Evolutionary conservation across 495 filamentous ascomycete genomes (phyloP), one percentile per base, ranked within the genome.

Genomic region (Penicillium alfredii): DNA sequence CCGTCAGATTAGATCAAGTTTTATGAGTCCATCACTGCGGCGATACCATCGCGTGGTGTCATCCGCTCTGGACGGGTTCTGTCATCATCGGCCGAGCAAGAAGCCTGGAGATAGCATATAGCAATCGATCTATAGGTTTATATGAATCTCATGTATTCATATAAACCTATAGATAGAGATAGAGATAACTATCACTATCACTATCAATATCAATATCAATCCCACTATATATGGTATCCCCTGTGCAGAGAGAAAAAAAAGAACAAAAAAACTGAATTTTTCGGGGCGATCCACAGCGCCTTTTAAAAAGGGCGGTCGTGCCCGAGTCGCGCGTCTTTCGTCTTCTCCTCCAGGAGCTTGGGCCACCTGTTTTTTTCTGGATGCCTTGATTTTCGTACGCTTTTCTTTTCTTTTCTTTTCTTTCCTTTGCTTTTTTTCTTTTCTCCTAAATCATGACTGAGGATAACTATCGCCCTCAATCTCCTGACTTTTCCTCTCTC

Each of bases 1-100:
- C 39, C 37, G 38, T 74, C 71, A 71, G 71, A 74, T 74, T 74
- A 74, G 71, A 74, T 74, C 71, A 74, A 74, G 71, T 72, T 54
- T 65, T 65, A 69, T 64, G 44, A 35, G 42, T 38, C 66, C 65
- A 37, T 69, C 71, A 73, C 38, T 48, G 55, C 66, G 51, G 58
- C 62, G 66, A 70, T 70, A 68, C 69, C 61, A 53, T 49, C 29
- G 23, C 5, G 33, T 26, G 55, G 52, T 54, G 37, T 60, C 53
- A 35, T 42, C 55, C 50, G 60, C 58, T 66, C 52, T 45, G 53
- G 64, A 52, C 51, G 55, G 47, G 47, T 53, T 55, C 42, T 59
- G 59, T 71, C 67, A 58, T 71, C 67, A 71, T 63, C 30, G 43
- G 53, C 41, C 22, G 14, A 38, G 39, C 23, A 21, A 16, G 23